Percentiles rank a stretch among this genome's conserved stretches.
phyloP scores from a whole-genome alignment of 1,284 basidiomycete genomes.

The Fomitopsis pinicola region DNA sequence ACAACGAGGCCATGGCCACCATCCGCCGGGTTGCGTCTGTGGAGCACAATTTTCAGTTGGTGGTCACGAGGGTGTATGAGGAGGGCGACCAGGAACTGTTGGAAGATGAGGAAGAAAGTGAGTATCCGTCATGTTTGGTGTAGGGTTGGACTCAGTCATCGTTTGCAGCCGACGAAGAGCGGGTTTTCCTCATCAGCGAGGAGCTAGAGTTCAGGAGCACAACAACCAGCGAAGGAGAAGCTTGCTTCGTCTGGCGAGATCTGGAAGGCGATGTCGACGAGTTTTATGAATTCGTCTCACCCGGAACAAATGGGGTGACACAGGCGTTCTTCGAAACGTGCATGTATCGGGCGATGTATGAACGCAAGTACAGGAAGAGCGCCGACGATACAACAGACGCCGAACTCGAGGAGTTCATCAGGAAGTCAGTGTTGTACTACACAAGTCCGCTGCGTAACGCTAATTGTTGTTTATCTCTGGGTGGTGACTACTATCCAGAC shows the following conservation, averaged over 20 bases:
- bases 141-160: background rate
- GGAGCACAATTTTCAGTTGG: constrained; percentile 94
- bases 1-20: constrained; percentile 93
- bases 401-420: constrained; percentile 75
- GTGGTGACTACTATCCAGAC: constrained; percentile 24
- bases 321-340: constrained; percentile 89
- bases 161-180: constrained; percentile 79
- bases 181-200: constrained; percentile 87
- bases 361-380: constrained; percentile 76
- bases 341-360: constrained; percentile 92
- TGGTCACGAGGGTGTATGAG: constrained; percentile 91
- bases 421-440: constrained; percentile 49
- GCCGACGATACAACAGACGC: constrained; percentile 68
- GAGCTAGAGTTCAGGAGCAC: constrained; percentile 79
- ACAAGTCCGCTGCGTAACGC: background rate
- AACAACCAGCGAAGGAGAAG: constrained; percentile 62
- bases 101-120: constrained; percentile 95
- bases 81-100: constrained; percentile 93
- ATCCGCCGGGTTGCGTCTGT: constrained; percentile 82
- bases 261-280: constrained; percentile 80
- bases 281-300: constrained; percentile 77
- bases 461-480: background rate
- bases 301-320: constrained; percentile 80
- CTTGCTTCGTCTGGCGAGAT: constrained; percentile 88
- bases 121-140: constrained; percentile 27